phyloP scores from a whole-genome alignment of 192 early-diverging fungal genomes.

The Podila minutissima region DNA sequence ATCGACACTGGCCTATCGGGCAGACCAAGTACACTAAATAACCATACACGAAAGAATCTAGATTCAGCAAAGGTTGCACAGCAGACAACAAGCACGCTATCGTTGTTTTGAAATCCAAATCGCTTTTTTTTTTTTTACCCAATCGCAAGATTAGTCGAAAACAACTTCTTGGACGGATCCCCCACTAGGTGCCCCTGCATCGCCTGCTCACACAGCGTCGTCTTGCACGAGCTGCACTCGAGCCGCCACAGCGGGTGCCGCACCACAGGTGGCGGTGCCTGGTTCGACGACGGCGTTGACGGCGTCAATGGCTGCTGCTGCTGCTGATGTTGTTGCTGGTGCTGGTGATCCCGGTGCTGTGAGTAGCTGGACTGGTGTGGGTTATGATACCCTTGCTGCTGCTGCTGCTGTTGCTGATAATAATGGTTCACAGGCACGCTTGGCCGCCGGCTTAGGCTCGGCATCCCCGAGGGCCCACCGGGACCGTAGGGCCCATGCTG shows the following conservation, averaged over 20 bases:
- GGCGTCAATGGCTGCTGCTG: conserved; percentile 21
- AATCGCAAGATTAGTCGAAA: conserved; percentile 37
- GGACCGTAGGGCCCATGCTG: background rate
- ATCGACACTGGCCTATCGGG: conserved; percentile 49
- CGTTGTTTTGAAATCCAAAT: background rate
- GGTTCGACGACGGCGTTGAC: conserved; percentile 27
- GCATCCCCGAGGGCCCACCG: background rate
- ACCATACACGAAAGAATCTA: background rate
- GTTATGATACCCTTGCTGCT: conserved; percentile 18
- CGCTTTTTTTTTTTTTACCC: conserved; percentile 10
- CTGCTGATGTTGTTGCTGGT: conserved; percentile 2
- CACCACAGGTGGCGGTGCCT: conserved; percentile 10
- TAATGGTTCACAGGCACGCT: conserved; percentile 31
- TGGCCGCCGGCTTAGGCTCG: conserved; percentile 19
- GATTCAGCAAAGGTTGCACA: background rate
- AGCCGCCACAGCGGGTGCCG: conserved; percentile 44
- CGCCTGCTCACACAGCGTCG: conserved; percentile 34
- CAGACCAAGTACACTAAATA: conserved; percentile 28
- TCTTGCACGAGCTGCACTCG: conserved; percentile 37
- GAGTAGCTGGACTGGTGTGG: conserved; percentile 25
- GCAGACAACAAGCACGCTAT: background rate
- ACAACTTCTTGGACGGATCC: conserved; percentile 41
- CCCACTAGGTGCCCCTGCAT: conserved; percentile 45
- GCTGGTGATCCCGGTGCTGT: conserved; percentile 16
- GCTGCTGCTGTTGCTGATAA: conserved; percentile 14